A percentile compares a stretch with the other conserved stretches of the same genome.
Conservation (phyloP, 148 eudicot species). For the Simmondsia chinensis region DNA sequence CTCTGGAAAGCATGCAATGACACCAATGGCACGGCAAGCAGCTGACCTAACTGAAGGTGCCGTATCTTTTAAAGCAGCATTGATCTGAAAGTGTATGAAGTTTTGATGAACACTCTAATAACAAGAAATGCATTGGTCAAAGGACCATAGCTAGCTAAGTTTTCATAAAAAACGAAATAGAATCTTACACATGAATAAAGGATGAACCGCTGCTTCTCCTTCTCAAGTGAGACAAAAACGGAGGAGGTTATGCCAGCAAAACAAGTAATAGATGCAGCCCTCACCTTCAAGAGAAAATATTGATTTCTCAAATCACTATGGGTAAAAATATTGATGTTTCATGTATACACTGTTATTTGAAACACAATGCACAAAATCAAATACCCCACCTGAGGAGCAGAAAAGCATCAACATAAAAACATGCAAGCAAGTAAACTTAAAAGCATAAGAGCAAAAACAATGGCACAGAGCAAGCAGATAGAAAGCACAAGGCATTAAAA, state of each 20-base stretch:
- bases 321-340: too few relatives aligned
- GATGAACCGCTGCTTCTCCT: slow-evolving; percentile 57
- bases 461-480: too few relatives aligned
- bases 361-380: too few relatives aligned
- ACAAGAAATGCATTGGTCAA: too few relatives aligned
- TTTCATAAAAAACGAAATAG: neutral
- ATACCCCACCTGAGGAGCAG: too few relatives aligned
- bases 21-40: slow-evolving; percentile 96
- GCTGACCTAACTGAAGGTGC: slow-evolving; percentile 88
- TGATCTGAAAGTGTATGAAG: slow-evolving; percentile 29
- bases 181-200: slow-evolving; percentile 62
- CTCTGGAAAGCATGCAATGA: slow-evolving; percentile 79
- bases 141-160: neutral
- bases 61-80: slow-evolving; percentile 60
- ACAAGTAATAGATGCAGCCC: slow-evolving; percentile 89
- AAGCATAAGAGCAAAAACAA: too few relatives aligned
- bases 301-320: too few relatives aligned
- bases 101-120: too few relatives aligned
- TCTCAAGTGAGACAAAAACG: slow-evolving; percentile 57
- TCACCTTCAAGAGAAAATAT: slow-evolving; percentile 43
- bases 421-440: too few relatives aligned
- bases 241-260: slow-evolving; percentile 89
- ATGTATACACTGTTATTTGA: too few relatives aligned
- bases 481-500: too few relatives aligned
- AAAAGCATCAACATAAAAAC: too few relatives aligned